phyloP scores from a whole-genome alignment of 78 protist genomes.

The Anaeramoeba ignava region DNA sequence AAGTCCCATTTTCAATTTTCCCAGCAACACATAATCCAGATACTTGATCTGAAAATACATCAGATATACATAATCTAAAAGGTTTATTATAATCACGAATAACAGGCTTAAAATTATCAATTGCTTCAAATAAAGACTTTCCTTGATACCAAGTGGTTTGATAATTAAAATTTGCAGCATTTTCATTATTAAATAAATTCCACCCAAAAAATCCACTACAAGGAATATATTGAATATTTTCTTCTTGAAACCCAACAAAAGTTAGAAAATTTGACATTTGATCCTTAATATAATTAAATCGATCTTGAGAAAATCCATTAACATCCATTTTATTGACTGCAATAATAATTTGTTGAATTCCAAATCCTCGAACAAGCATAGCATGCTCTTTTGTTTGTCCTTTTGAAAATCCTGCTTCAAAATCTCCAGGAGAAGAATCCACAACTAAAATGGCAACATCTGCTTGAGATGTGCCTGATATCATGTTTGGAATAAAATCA shows the following conservation, averaged over 20 bases:
- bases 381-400: neutral
- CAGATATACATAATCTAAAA: neutral
- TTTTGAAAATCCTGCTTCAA: neutral
- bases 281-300: neutral
- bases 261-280: neutral
- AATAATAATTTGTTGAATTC: neutral
- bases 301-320: neutral
- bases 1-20: neutral
- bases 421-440: neutral
- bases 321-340: slow-evolving; percentile 1
- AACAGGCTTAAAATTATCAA: neutral
- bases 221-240: neutral
- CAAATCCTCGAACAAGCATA: neutral
- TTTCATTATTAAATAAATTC: too few species aligned
- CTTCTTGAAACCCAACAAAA: neutral
- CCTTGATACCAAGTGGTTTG: neutral
- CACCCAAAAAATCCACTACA: neutral
- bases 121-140: neutral
- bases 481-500: slow-evolving; percentile 89
- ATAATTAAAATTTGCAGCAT: too few species aligned
- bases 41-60: neutral
- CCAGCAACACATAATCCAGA: neutral
- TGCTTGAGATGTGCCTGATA: slow-evolving; percentile 61
- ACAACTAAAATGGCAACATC: neutral
- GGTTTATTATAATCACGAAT: neutral